phyloP scores from a whole-genome alignment of 108 stramenopile genomes.

The Fragilaria radians region DNA sequence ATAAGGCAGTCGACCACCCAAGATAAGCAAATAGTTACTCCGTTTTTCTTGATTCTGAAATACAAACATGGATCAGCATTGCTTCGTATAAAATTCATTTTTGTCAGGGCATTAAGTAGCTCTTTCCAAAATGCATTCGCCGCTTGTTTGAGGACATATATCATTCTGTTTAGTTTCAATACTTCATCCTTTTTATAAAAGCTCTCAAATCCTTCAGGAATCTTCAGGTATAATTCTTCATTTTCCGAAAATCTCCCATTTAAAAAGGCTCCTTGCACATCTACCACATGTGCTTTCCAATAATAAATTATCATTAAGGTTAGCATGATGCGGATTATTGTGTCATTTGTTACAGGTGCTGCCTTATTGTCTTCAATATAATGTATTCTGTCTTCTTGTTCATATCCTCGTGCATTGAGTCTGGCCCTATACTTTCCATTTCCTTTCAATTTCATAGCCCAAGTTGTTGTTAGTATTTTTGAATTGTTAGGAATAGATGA shows the following conservation, averaged over 20 bases:
- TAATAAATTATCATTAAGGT: constrained; percentile 20
- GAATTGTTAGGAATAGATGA: constrained; percentile 20
- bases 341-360: constrained; percentile 25
- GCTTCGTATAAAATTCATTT: constrained; percentile 6
- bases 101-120: neutral
- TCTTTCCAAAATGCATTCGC: constrained; percentile 25
- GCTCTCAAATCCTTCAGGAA: constrained; percentile 7
- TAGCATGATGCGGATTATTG: constrained; percentile 12
- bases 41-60: constrained; percentile 11
- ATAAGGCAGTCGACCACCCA: constrained; percentile 39
- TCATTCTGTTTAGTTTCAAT: constrained; percentile 7
- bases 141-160: constrained; percentile 36
- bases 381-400: constrained; percentile 21
- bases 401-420: constrained; percentile 27
- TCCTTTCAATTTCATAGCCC: constrained; percentile 45
- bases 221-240: constrained; percentile 22
- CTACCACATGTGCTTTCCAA: constrained; percentile 18
- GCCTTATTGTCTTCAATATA: constrained; percentile 14
- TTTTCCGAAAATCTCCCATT: too few species aligned
- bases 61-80: constrained; percentile 25
- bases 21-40: constrained; percentile 17
- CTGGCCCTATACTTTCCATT: constrained; percentile 30
- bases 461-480: constrained; percentile 21
- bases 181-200: constrained; percentile 7
- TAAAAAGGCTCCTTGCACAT: too few species aligned